Evolutionary conservation across 1,284 basidiomycete genomes (phyloP).

Genomic region (Earliella scabrosa): DNA sequence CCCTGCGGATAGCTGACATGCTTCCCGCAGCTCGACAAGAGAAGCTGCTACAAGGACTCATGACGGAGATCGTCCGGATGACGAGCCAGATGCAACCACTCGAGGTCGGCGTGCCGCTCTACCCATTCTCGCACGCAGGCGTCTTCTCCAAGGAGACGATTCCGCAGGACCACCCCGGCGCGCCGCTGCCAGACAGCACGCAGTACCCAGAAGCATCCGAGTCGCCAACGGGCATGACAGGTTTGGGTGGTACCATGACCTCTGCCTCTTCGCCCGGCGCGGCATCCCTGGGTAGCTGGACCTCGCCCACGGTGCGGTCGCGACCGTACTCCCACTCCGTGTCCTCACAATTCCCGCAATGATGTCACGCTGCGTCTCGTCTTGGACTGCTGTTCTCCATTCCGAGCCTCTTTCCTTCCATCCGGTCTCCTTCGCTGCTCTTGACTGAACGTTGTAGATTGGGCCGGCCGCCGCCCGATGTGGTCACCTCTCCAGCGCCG

Average conservation of each 20-base stretch:
- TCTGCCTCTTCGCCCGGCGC: constrained; percentile 11
- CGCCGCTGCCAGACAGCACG: constrained; percentile 38
- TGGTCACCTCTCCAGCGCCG: not conserved
- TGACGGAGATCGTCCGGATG: constrained; percentile 82
- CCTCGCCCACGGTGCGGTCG: constrained; percentile 18
- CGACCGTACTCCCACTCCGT: constrained; percentile 14
- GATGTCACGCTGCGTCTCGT: not conserved
- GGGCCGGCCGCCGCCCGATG: constrained; percentile 2
- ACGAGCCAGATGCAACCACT: constrained; percentile 78
- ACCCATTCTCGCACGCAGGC: constrained; percentile 73
- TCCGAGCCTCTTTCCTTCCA: not conserved
- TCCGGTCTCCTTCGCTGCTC: not conserved
- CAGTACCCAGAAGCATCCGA: constrained; percentile 30
- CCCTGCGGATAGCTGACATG: constrained; percentile 18
- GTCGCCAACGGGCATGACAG: constrained; percentile 18
- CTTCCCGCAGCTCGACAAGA: constrained; percentile 69
- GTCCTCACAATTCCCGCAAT: constrained; percentile 10
- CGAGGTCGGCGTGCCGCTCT: constrained; percentile 76
- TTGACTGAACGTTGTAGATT: constrained; percentile 5
- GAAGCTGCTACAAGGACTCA: constrained; percentile 76
- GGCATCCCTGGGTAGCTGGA: constrained; percentile 18
- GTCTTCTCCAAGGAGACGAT: constrained; percentile 50
- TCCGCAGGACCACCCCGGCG: constrained; percentile 29
- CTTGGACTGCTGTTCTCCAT: not conserved
- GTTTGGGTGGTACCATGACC: constrained; percentile 15